Evolutionary conservation across 495 filamentous ascomycete genomes (phyloP).

Genomic region (Penicillium samsonianum): DNA sequence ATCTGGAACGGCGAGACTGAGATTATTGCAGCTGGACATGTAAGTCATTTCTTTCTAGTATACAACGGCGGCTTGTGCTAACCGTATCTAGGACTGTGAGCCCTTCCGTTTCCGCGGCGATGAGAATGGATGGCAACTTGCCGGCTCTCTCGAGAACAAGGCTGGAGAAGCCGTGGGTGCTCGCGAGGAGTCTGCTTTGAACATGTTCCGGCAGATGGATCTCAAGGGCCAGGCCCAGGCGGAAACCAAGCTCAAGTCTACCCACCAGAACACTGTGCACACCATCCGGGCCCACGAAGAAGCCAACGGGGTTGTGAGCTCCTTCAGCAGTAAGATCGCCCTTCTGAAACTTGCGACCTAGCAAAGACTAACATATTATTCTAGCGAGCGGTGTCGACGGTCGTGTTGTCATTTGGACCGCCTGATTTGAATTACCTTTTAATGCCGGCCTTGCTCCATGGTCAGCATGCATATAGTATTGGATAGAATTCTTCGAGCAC

Average conservation of each 20-base stretch:
- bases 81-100: slow-evolving; percentile 71
- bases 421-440: slow-evolving; percentile 20
- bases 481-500: slow-evolving; percentile 2
- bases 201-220: slow-evolving; percentile 99
- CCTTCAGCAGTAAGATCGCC: slow-evolving; percentile 78
- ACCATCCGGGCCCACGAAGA: slow-evolving; percentile 76
- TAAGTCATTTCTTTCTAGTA: slow-evolving; percentile 33
- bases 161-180: slow-evolving; percentile 54
- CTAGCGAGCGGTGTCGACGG: slow-evolving; percentile 92
- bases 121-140: slow-evolving; percentile 79
- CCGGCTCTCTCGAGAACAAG: slow-evolving; percentile 75
- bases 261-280: slow-evolving; percentile 95
- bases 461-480: slow-evolving; percentile 7
- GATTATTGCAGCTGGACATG: slow-evolving; percentile 92
- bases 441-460: background rate
- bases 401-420: slow-evolving; percentile 80
- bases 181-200: slow-evolving; percentile 84
- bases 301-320: slow-evolving; percentile 61
- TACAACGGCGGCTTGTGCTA: slow-evolving; percentile 14
- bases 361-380: slow-evolving; percentile 39
- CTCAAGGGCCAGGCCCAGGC: slow-evolving; percentile 86
- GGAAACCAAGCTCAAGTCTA: slow-evolving; percentile 90
- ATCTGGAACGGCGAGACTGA: slow-evolving; percentile 92
- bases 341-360: background rate
- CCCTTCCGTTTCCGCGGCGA: slow-evolving; percentile 87